Percentiles rank a stretch among this genome's conserved stretches.
These are phyloP conservation scores for Tephrocybe sp. DNA, from an alignment of 768 basidiomycete species.

Conservation along the genomic window DNA sequence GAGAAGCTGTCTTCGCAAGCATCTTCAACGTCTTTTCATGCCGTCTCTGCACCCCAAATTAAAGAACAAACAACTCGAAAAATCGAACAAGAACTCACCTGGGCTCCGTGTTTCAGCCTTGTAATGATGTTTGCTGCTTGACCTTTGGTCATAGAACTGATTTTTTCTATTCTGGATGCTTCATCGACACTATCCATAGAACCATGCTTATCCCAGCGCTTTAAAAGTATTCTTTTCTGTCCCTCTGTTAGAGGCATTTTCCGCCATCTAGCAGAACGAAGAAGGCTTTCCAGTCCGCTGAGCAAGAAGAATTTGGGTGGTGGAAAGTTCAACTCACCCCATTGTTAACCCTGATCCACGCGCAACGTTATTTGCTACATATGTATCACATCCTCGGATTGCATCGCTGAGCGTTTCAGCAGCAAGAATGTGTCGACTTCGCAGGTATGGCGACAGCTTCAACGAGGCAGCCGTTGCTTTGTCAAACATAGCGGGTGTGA, in stretches of 20 bases:
- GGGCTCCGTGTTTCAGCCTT: constrained; percentile 73
- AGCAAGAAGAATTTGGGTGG: neutral
- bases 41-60: constrained; percentile 38
- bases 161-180: constrained; percentile 23
- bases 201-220: constrained; percentile 40
- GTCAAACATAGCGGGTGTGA: constrained; percentile 49
- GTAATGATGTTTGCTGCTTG: constrained; percentile 78
- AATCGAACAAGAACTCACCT: constrained; percentile 36
- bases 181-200: constrained; percentile 17
- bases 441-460: constrained; percentile 52
- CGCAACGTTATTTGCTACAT: constrained; percentile 53
- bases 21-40: constrained; percentile 51
- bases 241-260: constrained; percentile 52
- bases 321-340: constrained; percentile 37
- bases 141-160: constrained; percentile 64
- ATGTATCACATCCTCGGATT: constrained; percentile 69
- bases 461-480: constrained; percentile 38
- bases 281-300: constrained; percentile 38
- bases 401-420: constrained; percentile 58
- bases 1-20: constrained; percentile 29
- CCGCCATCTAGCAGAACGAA: constrained; percentile 68
- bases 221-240: constrained; percentile 56
- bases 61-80: neutral
- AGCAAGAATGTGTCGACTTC: constrained; percentile 48
- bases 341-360: constrained; percentile 37